Conservation (phyloP, 2,329 filamentous ascomycete species). For the Cryphonectria radicalis region DNA sequence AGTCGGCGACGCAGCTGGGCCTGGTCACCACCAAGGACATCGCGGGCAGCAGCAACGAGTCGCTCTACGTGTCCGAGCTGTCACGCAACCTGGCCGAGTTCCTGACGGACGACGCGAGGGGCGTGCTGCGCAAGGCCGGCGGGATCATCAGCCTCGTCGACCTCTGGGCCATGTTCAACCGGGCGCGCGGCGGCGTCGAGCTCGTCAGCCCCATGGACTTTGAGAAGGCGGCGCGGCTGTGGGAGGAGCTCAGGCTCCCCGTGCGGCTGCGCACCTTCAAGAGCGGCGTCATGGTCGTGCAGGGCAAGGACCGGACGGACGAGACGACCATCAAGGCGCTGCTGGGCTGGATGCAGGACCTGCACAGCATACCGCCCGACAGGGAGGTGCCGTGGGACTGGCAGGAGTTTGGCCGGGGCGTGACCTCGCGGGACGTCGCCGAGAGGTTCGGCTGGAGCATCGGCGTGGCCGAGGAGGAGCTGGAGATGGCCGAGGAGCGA, state of each 20-base stretch:
- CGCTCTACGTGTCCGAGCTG: constrained; percentile 86
- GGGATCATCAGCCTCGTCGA: constrained; percentile 90
- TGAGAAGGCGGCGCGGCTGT: constrained; percentile 83
- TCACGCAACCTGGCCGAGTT: constrained; percentile 87
- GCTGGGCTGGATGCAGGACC: constrained; percentile 74
- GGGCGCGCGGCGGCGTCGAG: constrained; percentile 89
- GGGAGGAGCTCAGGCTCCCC: constrained; percentile 85
- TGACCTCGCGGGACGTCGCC: constrained; percentile 88
- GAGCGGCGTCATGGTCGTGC: constrained; percentile 92
- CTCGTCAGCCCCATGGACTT: constrained; percentile 91
- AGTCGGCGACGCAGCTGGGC: constrained; percentile 82
- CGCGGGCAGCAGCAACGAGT: constrained; percentile 78
- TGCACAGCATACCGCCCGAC: constrained; percentile 69
- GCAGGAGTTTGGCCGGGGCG: constrained; percentile 76
- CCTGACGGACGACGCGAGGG: constrained; percentile 80
- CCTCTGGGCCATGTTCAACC: constrained; percentile 93
- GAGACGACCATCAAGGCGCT: constrained; percentile 83
- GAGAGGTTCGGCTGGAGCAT: constrained; percentile 96
- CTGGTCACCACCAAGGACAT: constrained; percentile 96
- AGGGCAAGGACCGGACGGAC: constrained; percentile 85
- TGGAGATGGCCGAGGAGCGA: constrained; percentile 95
- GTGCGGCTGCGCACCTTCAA: constrained; percentile 87
- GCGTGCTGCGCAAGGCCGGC: constrained; percentile 77
- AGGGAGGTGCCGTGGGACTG: constrained; percentile 75
- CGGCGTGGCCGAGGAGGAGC: constrained; percentile 90